Conservation (phyloP, 208 protist species). For the Acanthamoeba castellanii region DNA sequence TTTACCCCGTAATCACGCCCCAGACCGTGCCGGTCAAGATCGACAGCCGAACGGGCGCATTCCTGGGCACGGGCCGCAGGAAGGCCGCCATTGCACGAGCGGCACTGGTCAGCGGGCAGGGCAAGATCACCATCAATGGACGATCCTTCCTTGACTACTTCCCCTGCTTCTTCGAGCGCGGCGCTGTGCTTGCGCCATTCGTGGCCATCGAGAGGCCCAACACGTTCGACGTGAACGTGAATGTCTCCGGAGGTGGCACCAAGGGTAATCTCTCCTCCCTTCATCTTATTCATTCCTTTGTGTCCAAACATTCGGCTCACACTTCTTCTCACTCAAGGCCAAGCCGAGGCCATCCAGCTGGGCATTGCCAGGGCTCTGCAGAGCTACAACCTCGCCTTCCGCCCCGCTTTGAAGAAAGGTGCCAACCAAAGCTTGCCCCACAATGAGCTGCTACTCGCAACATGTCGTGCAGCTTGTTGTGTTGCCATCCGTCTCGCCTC, state of each 20-base stretch:
- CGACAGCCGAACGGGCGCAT: background rate
- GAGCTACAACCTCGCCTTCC: conserved; percentile 45
- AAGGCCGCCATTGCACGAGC: conserved; percentile 33
- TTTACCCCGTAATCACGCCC: background rate
- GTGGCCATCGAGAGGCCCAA: conserved; percentile 52
- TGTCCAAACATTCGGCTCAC: background rate
- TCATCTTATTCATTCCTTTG: background rate
- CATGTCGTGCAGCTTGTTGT: background rate
- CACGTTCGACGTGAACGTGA: conserved; percentile 6
- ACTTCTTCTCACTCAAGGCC: background rate
- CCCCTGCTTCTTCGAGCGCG: conserved; percentile 58
- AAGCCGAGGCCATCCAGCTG: conserved; percentile 64
- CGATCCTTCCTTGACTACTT: conserved; percentile 58
- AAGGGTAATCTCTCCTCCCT: conserved; percentile 1
- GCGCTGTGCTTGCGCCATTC: conserved; percentile 12
- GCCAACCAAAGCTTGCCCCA: background rate
- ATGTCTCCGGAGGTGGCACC: conserved; percentile 37
- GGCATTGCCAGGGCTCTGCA: conserved; percentile 51
- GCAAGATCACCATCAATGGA: conserved; percentile 33
- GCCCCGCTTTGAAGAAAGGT: conserved; percentile 62
- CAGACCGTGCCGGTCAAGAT: background rate
- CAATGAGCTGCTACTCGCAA: background rate
- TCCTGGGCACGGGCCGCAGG: conserved; percentile 29
- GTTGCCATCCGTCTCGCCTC: too few relatives aligned
- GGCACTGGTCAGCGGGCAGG: background rate